Evolutionary conservation across 2,329 filamentous ascomycete species (phyloP), one percentile per base, ranked within the genome.

Genomic region (Falciphora oryzae): DNA sequence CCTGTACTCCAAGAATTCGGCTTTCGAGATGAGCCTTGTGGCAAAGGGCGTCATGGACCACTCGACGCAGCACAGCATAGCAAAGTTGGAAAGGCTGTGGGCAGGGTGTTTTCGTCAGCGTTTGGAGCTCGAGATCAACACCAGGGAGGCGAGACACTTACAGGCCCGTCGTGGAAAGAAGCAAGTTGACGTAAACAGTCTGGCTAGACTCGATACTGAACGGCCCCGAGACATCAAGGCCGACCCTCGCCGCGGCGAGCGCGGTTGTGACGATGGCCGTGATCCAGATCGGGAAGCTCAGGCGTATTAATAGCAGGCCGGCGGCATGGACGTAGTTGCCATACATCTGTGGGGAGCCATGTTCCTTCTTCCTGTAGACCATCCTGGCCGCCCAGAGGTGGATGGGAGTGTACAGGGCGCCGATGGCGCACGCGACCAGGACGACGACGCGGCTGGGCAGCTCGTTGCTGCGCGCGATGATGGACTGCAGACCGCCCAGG

Each of bases 91-190:
- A 32, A 63, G 3, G n/a, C 62, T 63, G 28, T 18, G 16, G 3
- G 13, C n/a, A 25, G 22, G 27, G 3, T 8, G 25, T 16, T 4
- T 18, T 16, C 29, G 62, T 63, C 62, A 57, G 62, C n/a, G 22
- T 25, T 14, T n/a, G 7, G 25, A 4, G n/a, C 11, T 38, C 2
- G 31, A 22, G 29, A 16, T 22, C 1, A 22, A n/a, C n/a, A 63
- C 18, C 13, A 44, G 28, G 16, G 56, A 31, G 11, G 35, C 8
- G 35, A 22, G 18, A 44, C 10, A 69, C 69, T 69, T 71, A 76
- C 74, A 76, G 66, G 8, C 73, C 73, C 58, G 71, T 68, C 14
- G 68, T 66, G 38, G 73, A 74, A n/a, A 74, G 59, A n/a, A 73
- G 56, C 35, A 75, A 60, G 61, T 75, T 68, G 18, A 76, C 63